Percentiles rank a stretch among this genome's conserved stretches.
phyloP scores from a whole-genome alignment of 2,329 filamentous ascomycete species.

The Rhexocercosporidium sp. region DNA sequence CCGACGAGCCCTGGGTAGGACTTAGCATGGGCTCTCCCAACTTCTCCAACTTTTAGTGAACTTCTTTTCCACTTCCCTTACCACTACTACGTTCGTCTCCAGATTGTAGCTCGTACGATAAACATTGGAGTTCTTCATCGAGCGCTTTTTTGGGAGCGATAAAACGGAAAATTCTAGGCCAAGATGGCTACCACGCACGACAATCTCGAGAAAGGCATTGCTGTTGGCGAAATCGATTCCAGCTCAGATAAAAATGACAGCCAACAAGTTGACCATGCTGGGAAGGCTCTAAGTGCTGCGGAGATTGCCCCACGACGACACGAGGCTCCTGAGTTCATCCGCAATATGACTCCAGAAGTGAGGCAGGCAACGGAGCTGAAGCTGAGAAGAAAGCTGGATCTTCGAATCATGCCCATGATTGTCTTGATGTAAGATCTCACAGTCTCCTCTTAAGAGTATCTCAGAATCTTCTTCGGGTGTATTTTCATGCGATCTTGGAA shows the following conservation, averaged over 20 bases:
- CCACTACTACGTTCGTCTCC: not conserved
- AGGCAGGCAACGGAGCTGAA: slow-evolving; percentile 57
- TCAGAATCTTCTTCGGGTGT: not conserved
- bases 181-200: slow-evolving; percentile 23
- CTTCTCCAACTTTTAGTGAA: not conserved
- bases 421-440: slow-evolving; percentile 58
- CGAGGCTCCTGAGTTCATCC: slow-evolving; percentile 42
- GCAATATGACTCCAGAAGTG: slow-evolving; percentile 56
- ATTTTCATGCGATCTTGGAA: not conserved
- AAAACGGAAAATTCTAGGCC: not conserved
- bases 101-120: not conserved
- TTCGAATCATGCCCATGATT: slow-evolving; percentile 68
- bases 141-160: not conserved
- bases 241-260: slow-evolving; percentile 28
- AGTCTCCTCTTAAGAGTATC: not conserved
- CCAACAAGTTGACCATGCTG: slow-evolving; percentile 29
- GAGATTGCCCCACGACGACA: not conserved
- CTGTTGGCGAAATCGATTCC: slow-evolving; percentile 27
- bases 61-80: slow-evolving; percentile 1
- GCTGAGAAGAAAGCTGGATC: slow-evolving; percentile 68
- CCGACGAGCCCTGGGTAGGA: not conserved
- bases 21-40: slow-evolving; percentile 1
- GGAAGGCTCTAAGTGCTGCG: slow-evolving; percentile 6
- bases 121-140: not conserved
- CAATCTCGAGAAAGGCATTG: slow-evolving; percentile 26